Evolutionary conservation across 2,329 filamentous ascomycete species (phyloP).

Genomic region (Trichoderma afroharzianum): DNA sequence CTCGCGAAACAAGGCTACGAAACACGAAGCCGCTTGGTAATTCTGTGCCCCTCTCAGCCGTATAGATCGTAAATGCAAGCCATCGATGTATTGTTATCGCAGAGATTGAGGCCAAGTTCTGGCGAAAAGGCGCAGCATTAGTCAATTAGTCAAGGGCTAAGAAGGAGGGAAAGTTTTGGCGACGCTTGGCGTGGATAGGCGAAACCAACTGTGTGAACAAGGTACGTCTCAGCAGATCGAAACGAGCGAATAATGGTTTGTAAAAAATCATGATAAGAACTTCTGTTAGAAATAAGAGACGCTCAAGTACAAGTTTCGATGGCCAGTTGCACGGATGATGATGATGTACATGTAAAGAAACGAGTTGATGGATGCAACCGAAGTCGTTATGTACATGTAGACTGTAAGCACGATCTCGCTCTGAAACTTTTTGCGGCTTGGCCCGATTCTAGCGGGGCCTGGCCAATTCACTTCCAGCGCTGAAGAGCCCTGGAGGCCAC

Average conservation of each 20-base stretch:
- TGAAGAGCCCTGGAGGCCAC: background rate
- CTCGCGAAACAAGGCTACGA: background rate
- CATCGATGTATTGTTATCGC: background rate
- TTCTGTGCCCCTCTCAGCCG: background rate
- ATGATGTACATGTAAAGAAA: background rate
- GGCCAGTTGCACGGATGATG: background rate
- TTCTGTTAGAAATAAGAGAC: background rate
- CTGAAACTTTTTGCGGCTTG: background rate
- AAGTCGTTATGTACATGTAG: background rate
- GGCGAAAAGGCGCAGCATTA: background rate
- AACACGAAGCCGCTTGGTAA: background rate
- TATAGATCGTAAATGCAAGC: background rate
- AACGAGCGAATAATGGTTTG: background rate
- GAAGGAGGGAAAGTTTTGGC: background rate
- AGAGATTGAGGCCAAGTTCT: background rate
- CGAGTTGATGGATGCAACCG: background rate
- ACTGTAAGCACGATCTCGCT: fast-evolving
- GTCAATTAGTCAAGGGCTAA: background rate
- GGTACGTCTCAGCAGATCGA: background rate
- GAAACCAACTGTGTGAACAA: background rate
- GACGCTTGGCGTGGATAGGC: background rate
- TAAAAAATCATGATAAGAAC: background rate
- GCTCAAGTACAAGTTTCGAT: background rate
- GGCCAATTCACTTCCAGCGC: background rate
- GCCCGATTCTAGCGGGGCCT: background rate